Evolutionary conservation across 139 green algal species (phyloP), one percentile per base, ranked within the genome.

Genomic region (Parachlorella kessleri): DNA sequence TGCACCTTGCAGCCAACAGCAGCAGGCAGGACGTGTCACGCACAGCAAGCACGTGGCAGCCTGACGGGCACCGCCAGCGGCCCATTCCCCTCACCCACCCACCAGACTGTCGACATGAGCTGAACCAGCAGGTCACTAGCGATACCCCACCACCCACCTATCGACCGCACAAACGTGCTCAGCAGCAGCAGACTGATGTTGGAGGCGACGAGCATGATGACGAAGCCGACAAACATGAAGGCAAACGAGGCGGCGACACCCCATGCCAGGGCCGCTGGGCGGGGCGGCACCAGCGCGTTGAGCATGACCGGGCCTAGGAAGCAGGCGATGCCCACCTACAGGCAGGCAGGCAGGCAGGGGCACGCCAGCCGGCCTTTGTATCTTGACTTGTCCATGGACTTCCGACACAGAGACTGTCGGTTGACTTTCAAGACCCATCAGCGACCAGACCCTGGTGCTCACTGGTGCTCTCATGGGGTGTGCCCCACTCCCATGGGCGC

Each of bases 291-390:
- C 35, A 85, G n/a, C 23, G 30, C 32, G 72, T 89, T 89, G 35
- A 84, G 73, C 30, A 80, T 9, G n/a, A 89, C 24, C 3, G 87
- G 84, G 0, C 87, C 87, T 26, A 90, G 42, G 41, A 90, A 83
- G 63, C 84, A 90, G 39, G 75, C 87, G 8, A 89, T 26, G 10
- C 87, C 87, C 18, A 91, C 82, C 28, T 59, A 18, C 48, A 59
- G 48, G 48, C 48, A 10, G 48, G 48, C 48, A 59, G 48, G 48
- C 48, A 59, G 10, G 48, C 48, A 59, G 18, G 10, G 10, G 48
- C 48, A 59, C 48, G n/a, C n/a, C n/a, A n/a, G n/a, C n/a, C n/a
- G n/a, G n/a, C n/a, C n/a, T n/a, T n/a, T n/a, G n/a, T n/a, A n/a
- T n/a, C n/a, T n/a, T n/a, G n/a, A n/a, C n/a, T n/a, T n/a, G n/a